A percentile compares a stretch with the other conserved stretches of the same genome.
These are phyloP conservation scores for Croton setiger DNA, from an alignment of 441 rosid species.

Conservation along the genomic window DNA sequence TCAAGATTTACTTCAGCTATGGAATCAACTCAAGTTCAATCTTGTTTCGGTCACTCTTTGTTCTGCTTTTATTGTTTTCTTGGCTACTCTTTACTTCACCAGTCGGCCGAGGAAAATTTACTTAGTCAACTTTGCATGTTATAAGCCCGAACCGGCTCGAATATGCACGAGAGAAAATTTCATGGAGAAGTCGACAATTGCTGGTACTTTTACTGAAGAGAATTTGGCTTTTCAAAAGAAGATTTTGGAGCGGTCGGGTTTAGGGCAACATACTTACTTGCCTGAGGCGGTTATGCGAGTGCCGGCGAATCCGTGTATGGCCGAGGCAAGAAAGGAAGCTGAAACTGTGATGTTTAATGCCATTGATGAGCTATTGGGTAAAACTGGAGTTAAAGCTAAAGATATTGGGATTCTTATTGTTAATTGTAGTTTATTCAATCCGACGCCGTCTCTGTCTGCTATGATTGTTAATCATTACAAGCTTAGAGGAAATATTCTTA, in stretches of 20 bases:
- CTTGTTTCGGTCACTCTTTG: conserved; percentile 47
- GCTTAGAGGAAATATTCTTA: conserved; percentile 63
- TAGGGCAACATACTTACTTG: conserved; percentile 76
- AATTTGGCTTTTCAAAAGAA: conserved; percentile 68
- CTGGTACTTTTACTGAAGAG: conserved; percentile 50
- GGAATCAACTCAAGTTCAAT: conserved; percentile 59
- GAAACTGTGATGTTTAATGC: conserved; percentile 79
- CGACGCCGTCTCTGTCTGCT: conserved; percentile 84
- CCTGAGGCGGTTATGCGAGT: conserved; percentile 60
- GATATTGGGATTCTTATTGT: conserved; percentile 82
- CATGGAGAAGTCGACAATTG: conserved; percentile 49
- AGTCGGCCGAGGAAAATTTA: conserved; percentile 64
- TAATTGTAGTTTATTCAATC: conserved; percentile 86
- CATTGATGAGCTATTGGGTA: conserved; percentile 61
- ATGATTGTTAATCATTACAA: conserved; percentile 88
- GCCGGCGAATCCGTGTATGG: conserved; percentile 66
- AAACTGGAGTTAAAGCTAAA: conserved; percentile 69
- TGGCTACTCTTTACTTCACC: conserved; percentile 43
- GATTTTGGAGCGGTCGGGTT: conserved; percentile 65
- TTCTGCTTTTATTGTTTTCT: conserved; percentile 34
- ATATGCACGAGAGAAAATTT: conserved; percentile 56
- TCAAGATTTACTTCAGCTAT: conserved; percentile 40
- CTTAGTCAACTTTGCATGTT: conserved; percentile 80
- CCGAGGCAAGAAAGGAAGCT: conserved; percentile 68
- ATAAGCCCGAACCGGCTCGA: conserved; percentile 60